phyloP scores from a whole-genome alignment of 2,329 filamentous ascomycete species.

The Coniochaeta prunicola region DNA sequence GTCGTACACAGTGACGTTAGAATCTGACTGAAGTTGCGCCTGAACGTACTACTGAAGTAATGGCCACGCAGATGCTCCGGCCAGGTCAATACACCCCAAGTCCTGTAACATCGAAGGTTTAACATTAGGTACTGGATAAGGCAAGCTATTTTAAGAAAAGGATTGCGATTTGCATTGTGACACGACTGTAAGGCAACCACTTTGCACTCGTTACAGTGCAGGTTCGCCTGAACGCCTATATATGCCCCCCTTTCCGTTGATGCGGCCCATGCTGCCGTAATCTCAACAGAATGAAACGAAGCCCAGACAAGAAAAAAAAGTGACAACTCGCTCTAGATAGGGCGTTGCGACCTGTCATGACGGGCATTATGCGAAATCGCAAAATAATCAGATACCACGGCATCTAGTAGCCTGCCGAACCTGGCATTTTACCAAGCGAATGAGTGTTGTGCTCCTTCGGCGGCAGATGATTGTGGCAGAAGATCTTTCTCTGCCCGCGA shows the following conservation, averaged over 20 bases:
- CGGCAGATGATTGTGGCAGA: slow-evolving; percentile 52
- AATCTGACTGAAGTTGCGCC: too few relatives aligned
- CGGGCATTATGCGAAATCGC: neutral
- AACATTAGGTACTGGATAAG: neutral
- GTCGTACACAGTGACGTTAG: too few relatives aligned
- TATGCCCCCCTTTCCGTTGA: neutral
- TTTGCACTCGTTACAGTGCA: neutral
- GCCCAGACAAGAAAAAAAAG: neutral
- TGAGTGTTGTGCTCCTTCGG: slow-evolving; percentile 36
- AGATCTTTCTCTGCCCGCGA: slow-evolving; percentile 42
- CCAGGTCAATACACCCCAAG: too few relatives aligned
- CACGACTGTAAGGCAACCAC: neutral
- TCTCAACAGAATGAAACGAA: neutral
- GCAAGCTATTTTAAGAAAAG: neutral
- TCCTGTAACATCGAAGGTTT: neutral
- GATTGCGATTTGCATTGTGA: neutral
- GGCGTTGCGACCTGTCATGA: neutral
- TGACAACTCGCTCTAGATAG: neutral
- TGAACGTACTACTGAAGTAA: too few relatives aligned
- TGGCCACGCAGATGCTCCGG: neutral
- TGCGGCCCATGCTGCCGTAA: neutral
- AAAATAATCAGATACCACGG: too few relatives aligned
- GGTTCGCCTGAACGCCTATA: neutral
- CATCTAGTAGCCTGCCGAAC: slow-evolving; percentile 42
- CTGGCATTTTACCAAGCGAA: slow-evolving; percentile 48